A percentile compares a stretch with the other conserved stretches of the same genome.
Evolutionary conservation across 306 rosid genomes (phyloP).

Genomic region (Castanopsis chinensis): DNA sequence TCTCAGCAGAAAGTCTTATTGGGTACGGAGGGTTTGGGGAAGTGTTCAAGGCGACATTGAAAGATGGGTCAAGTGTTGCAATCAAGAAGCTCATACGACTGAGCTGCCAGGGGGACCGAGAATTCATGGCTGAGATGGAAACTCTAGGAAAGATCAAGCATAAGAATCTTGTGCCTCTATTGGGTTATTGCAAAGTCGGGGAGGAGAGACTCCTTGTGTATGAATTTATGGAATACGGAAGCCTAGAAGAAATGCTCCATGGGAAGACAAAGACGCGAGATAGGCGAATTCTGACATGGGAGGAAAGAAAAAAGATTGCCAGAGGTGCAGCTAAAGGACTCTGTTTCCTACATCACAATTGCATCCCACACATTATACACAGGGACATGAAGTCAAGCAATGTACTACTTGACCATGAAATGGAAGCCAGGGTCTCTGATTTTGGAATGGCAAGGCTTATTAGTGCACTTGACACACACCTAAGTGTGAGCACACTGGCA

Average conservation of each 20-base stretch:
- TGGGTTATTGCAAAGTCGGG: slow-evolving; percentile 93
- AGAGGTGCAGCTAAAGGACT: slow-evolving; percentile 98
- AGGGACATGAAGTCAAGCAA: slow-evolving; percentile 98
- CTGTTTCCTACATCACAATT: slow-evolving; percentile 92
- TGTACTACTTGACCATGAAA: slow-evolving; percentile 78
- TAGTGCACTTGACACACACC: slow-evolving; percentile 95
- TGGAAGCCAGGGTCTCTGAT: slow-evolving; percentile 93
- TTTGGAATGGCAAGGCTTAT: slow-evolving; percentile 98
- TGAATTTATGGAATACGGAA: slow-evolving; percentile 92
- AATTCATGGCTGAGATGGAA: slow-evolving; percentile 99
- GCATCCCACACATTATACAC: slow-evolving; percentile 98
- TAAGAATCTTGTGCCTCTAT: slow-evolving; percentile 74
- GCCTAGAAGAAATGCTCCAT: slow-evolving; percentile 98
- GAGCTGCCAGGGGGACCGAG: slow-evolving; percentile 95
- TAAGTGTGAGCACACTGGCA: slow-evolving; percentile 95
- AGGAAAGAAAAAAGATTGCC: slow-evolving; percentile 84
- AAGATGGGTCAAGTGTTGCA: slow-evolving; percentile 92
- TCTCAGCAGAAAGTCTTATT: slow-evolving; percentile 91
- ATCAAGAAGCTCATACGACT: slow-evolving; percentile 87
- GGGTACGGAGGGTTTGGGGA: slow-evolving; percentile 98
- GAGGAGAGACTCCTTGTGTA: slow-evolving; percentile 96
- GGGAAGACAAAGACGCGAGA: slow-evolving; percentile 63
- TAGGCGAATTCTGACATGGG: slow-evolving; percentile 70
- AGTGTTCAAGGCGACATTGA: slow-evolving; percentile 88
- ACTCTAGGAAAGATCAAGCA: slow-evolving; percentile 95